Conservation (phyloP, 176 grass and related monocot species). For the Oryza nivara region DNA sequence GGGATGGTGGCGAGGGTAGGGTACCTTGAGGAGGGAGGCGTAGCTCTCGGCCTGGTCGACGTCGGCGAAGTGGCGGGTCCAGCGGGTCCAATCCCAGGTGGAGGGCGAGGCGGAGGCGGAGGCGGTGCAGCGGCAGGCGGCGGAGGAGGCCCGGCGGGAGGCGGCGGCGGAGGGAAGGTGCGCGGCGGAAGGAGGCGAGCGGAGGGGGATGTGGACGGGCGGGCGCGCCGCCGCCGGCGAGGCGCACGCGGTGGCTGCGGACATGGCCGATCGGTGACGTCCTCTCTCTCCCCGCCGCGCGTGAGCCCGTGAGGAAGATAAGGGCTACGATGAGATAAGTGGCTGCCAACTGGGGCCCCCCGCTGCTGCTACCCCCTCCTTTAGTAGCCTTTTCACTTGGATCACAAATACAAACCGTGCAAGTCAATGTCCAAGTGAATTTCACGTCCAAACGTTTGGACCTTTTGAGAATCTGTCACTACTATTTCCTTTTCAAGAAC, state of each 20-base stretch:
- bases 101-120: conserved; percentile 24
- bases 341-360: not conserved
- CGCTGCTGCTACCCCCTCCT: too few relatives aligned
- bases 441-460: too few relatives aligned
- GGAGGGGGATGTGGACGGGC: conserved; percentile 29
- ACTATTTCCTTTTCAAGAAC: too few relatives aligned
- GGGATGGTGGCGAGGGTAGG: not conserved
- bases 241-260: conserved; percentile 46
- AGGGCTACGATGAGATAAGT: conserved; percentile 10
- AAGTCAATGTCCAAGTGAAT: too few relatives aligned
- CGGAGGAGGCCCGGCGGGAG: conserved; percentile 12
- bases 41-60: conserved; percentile 85
- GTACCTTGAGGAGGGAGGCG: conserved; percentile 75
- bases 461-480: too few relatives aligned
- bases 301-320: conserved; percentile 5
- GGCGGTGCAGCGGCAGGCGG: conserved; percentile 32
- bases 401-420: too few relatives aligned
- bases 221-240: conserved; percentile 54
- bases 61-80: conserved; percentile 86
- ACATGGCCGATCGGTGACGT: conserved; percentile 1
- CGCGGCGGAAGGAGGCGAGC: conserved; percentile 43
- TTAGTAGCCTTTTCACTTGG: too few relatives aligned
- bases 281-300: too few relatives aligned
- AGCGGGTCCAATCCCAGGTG: conserved; percentile 84
- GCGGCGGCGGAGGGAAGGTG: not conserved